phyloP scores from a whole-genome alignment of 208 protist genomes.

The Kentomonas sorsogonicus region DNA sequence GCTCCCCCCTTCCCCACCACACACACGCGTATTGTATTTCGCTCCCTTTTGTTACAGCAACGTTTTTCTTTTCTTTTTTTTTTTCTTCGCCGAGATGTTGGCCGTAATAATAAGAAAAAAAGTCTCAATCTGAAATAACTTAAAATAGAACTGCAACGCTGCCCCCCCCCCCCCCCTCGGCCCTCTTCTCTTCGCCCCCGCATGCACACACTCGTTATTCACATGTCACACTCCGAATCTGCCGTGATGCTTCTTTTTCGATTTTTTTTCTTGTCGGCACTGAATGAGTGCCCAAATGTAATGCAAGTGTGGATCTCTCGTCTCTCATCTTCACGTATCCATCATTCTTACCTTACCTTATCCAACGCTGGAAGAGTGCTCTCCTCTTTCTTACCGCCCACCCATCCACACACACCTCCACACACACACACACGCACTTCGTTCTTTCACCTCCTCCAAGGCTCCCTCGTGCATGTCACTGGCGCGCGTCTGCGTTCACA shows the following conservation, averaged over 20 bases:
- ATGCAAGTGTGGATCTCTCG: constrained; percentile 1
- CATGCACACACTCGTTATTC: too few species aligned
- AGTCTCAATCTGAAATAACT: too few species aligned
- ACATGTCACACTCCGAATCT: too few species aligned
- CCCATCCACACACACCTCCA: background rate
- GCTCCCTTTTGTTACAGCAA: background rate
- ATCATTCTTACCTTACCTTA: background rate
- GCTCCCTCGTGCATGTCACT: background rate
- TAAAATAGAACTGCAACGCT: background rate
- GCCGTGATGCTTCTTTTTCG: constrained; percentile 6
- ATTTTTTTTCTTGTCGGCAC: constrained; percentile 1
- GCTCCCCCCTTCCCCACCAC: background rate
- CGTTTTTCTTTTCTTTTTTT: constrained; percentile 15
- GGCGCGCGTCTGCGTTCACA: background rate
- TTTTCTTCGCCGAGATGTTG: background rate
- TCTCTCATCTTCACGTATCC: background rate
- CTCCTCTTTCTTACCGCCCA: too few species aligned
- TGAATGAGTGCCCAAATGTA: background rate
- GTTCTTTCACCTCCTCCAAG: background rate
- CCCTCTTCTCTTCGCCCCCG: too few species aligned
- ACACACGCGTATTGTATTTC: background rate
- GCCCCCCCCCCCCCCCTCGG: too few species aligned
- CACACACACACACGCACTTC: background rate
- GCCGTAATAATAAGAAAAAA: too few species aligned
- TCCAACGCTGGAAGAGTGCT: too few species aligned